A percentile compares a stretch with the other conserved stretches of the same genome.
Evolutionary conservation across 805 yeast species (phyloP).

Genomic region (Wickerhamomyces chambardii): DNA sequence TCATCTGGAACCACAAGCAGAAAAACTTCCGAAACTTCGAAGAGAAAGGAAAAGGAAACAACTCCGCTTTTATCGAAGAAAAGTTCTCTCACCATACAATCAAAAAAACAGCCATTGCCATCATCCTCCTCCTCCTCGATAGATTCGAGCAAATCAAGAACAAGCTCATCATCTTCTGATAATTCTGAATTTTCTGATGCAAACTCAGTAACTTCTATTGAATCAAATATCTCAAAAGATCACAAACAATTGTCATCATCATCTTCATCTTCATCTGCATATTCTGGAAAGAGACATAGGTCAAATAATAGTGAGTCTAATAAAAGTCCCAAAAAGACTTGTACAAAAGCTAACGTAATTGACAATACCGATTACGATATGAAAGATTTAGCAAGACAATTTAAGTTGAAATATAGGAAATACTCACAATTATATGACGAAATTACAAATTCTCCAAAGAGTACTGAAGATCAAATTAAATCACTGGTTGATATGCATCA

Average conservation of each 20-base stretch:
- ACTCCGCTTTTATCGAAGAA: no score
- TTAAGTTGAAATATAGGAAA: slow-evolving; percentile 37
- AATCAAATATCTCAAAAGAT: slow-evolving; percentile 3
- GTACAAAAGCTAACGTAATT: no score
- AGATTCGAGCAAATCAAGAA: not conserved
- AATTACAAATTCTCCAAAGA: slow-evolving; percentile 8
- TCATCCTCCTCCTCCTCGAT: not conserved
- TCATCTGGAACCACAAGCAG: no score
- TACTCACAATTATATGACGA: slow-evolving; percentile 35
- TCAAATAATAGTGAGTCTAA: not conserved
- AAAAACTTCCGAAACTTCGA: no score
- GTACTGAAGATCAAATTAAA: slow-evolving; percentile 18
- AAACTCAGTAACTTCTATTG: slow-evolving; percentile 1
- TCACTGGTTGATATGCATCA: slow-evolving; percentile 41
- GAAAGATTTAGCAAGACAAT: slow-evolving; percentile 40
- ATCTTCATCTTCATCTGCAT: not conserved
- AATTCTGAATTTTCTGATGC: slow-evolving; percentile 1
- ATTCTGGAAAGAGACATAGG: no score
- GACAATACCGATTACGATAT: no score
- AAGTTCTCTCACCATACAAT: no score
- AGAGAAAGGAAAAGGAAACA: no score
- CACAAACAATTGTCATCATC: slow-evolving; percentile 1
- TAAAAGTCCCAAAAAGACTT: slow-evolving; percentile 18
- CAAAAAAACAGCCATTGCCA: not conserved
- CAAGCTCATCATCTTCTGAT: not conserved